These are phyloP conservation scores for Aspergillus felis DNA, from an alignment of 2,329 filamentous ascomycete species.

Conservation along the genomic window DNA sequence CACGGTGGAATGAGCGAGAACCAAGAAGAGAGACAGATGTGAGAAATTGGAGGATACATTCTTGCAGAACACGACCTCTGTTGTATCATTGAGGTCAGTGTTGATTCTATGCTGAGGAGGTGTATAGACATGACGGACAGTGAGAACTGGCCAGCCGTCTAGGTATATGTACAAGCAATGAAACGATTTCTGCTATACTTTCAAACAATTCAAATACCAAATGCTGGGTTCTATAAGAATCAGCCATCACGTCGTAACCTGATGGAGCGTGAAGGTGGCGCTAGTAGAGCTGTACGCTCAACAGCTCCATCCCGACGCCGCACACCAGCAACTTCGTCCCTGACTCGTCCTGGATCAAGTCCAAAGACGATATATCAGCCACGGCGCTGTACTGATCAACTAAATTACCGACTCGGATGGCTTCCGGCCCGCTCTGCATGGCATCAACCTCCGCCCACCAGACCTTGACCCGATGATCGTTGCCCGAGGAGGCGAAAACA, in stretches of 20 bases:
- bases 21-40: no score
- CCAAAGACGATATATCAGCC: slow-evolving; percentile 53
- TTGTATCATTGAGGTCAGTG: background rate
- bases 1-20: background rate
- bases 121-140: background rate
- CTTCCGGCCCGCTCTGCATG: slow-evolving; percentile 13
- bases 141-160: background rate
- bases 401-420: slow-evolving; percentile 22
- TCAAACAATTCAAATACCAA: background rate
- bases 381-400: slow-evolving; percentile 45
- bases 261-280: background rate
- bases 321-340: slow-evolving; percentile 37
- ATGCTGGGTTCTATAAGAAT: slow-evolving; percentile 5
- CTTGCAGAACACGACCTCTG: no score
- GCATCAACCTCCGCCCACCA: slow-evolving; percentile 36
- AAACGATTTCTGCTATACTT: slow-evolving; percentile 1
- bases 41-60: no score
- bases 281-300: slow-evolving; percentile 18
- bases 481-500: slow-evolving; percentile 38
- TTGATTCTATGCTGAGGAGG: background rate
- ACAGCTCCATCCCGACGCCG: slow-evolving; percentile 50
- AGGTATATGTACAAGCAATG: background rate
- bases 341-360: slow-evolving; percentile 26
- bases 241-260: slow-evolving; percentile 10
- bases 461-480: slow-evolving; percentile 45